Evolutionary conservation across 345 rosid genomes (phyloP).

Genomic region (Cardamine occulta): DNA sequence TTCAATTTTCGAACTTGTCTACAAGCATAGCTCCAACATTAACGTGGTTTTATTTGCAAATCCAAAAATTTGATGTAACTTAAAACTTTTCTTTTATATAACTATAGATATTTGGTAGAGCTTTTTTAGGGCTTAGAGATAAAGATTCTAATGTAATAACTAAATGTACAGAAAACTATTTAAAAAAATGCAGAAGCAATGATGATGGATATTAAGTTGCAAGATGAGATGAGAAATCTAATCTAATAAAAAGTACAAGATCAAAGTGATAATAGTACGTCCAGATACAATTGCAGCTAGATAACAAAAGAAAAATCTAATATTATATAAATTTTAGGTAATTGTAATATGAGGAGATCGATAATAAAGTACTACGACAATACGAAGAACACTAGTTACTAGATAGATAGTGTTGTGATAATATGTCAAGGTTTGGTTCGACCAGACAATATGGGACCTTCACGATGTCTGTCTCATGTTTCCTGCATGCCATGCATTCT

Average conservation of each 20-base stretch:
- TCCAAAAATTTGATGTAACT: background rate
- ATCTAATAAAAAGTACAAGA: constrained; percentile 30
- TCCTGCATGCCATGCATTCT: constrained; percentile 48
- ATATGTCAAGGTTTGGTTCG: constrained; percentile 43
- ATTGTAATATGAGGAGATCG: constrained; percentile 16
- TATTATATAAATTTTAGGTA: constrained; percentile 12
- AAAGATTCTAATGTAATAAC: constrained; percentile 15
- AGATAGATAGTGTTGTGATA: constrained; percentile 41
- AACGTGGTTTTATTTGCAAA: background rate
- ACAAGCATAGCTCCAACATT: background rate
- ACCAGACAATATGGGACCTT: constrained; percentile 47
- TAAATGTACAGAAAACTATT: background rate
- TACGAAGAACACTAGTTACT: constrained; percentile 41
- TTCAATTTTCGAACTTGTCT: background rate
- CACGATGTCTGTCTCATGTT: constrained; percentile 48
- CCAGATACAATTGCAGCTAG: constrained; percentile 33
- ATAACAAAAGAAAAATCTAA: constrained; percentile 18
- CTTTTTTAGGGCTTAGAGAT: background rate
- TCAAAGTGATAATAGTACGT: constrained; percentile 35
- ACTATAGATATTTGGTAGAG: background rate
- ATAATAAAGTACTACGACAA: constrained; percentile 35
- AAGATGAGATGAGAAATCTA: constrained; percentile 14
- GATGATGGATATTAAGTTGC: constrained; percentile 31
- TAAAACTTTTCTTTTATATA: background rate
- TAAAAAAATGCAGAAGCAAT: constrained; percentile 12